A percentile compares a stretch with the other conserved stretches of the same genome.
These are phyloP conservation scores for Hortiboletus rubellus DNA, from an alignment of 1,284 basidiomycete species.

Conservation along the genomic window DNA sequence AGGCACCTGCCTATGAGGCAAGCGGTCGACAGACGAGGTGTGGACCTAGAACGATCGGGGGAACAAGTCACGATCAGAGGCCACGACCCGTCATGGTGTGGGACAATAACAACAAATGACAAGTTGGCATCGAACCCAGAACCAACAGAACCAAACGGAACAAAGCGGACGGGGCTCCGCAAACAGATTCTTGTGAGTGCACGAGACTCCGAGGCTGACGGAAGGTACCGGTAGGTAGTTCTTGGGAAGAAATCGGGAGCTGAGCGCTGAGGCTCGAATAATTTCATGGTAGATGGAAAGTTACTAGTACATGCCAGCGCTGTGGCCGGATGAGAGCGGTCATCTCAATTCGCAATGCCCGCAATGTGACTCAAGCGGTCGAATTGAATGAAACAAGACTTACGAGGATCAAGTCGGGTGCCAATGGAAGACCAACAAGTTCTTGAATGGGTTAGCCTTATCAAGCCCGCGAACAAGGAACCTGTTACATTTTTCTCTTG, in stretches of 20 bases:
- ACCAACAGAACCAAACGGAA: conserved; percentile 60
- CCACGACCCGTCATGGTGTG: conserved; percentile 27
- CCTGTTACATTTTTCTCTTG: too few species aligned
- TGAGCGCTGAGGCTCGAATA: conserved; percentile 29
- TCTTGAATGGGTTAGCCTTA: too few species aligned
- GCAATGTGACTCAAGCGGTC: too few species aligned
- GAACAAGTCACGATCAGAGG: conserved; percentile 10
- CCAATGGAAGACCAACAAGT: too few species aligned
- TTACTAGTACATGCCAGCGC: too few species aligned
- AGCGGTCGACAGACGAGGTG: conserved; percentile 4
- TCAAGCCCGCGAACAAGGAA: too few species aligned
- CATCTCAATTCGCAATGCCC: too few species aligned
- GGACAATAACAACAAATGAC: conserved; percentile 53
- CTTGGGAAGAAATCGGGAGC: conserved; percentile 37
- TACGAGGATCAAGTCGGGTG: too few species aligned
- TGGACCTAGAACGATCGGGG: conserved; percentile 22
- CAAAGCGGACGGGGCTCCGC: conserved; percentile 36
- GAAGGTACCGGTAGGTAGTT: conserved; percentile 60
- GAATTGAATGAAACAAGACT: too few species aligned
- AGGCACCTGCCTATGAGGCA: background rate
- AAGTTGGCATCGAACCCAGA: conserved; percentile 64
- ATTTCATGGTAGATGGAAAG: conserved; percentile 1
- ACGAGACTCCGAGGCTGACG: conserved; percentile 27
- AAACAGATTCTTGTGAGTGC: conserved; percentile 2
- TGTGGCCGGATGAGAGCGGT: too few species aligned